Base-by-base conservation (phyloP, 306 rosid species). In the Castanea sativa region DNA sequence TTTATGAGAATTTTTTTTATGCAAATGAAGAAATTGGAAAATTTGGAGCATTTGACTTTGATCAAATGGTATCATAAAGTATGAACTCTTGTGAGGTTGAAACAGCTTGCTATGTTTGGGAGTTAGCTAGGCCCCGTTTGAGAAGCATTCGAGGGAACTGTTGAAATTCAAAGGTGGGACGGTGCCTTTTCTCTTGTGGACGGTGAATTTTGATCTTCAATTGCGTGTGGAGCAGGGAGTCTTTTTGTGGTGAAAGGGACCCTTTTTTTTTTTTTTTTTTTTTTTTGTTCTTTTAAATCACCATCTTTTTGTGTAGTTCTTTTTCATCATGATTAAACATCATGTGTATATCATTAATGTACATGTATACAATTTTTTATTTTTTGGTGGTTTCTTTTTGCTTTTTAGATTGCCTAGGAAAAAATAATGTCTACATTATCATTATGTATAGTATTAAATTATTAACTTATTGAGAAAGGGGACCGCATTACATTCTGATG, bases 111-210 rank as follows among this genome's bases (percentile, higher is more conserved):
- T 18, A 32, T 16, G 18, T 2, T 16, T 30, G 30, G 1, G 12
- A 14, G 20, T 64, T 30, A n/a, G 45, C 45, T 41, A 41, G 45
- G 45, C 33, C 23, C 43, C 4, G 12, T 33, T 18, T 19, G 51
- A 71, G 32, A 83, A 53, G n/a, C 33, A 25, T 64, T 67, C 59
- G 76, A 27, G 76, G 65, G 71, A 71, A 74, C 57, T 35, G 76
- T 75, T 78, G 86, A 79, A 79, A 83, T 73, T 52, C 68, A 78
- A 71, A 76, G 80, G 64, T 79, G 53, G 69, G 86, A 64, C 73
- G 79, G 86, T 78, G 88, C 41, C 75, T 61, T 77, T 77, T 58
- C 55, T 55, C 51, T 51, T 64, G 55, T 8, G 72, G 89, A 14
- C 73, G 79, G 77, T 77, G 82, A 69, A 76, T 65, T 75, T 27